phyloP scores from a whole-genome alignment of 345 rosid species.

The Xanthoceras sorbifolium region DNA sequence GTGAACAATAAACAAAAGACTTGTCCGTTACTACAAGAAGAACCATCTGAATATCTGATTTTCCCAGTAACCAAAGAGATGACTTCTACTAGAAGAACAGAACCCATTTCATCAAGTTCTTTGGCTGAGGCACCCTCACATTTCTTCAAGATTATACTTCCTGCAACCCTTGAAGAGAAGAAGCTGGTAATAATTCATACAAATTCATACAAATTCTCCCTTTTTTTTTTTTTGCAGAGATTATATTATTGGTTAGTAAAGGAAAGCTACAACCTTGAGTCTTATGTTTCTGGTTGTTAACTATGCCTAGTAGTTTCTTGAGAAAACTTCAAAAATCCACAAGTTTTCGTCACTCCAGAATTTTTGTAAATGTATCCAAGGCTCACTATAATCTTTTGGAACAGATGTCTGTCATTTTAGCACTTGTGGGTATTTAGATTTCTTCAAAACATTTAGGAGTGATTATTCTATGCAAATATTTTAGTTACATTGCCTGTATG shows the following conservation, averaged over 20 bases:
- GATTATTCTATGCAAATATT: neutral
- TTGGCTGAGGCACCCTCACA: neutral
- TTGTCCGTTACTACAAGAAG: neutral
- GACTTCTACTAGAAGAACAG: neutral
- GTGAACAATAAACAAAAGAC: neutral
- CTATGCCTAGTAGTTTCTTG: neutral
- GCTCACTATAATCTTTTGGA: neutral
- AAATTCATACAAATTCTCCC: neutral
- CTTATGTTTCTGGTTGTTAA: neutral
- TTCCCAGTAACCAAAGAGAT: neutral
- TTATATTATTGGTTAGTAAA: neutral
- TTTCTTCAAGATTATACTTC: conserved; percentile 4
- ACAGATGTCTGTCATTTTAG: neutral
- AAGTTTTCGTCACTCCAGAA: neutral
- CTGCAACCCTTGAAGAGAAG: neutral
- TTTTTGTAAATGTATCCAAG: neutral
- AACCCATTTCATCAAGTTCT: neutral
- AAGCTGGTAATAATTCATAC: neutral
- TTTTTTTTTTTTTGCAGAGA: neutral
- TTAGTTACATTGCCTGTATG: neutral
- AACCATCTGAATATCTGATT: neutral
- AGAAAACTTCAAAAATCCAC: neutral
- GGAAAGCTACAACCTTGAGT: too few species aligned
- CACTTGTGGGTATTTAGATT: neutral
- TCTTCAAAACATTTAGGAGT: neutral